Base-by-base conservation (phyloP, 106 monocot genomes). In the Platanthera zijinensis region DNA sequence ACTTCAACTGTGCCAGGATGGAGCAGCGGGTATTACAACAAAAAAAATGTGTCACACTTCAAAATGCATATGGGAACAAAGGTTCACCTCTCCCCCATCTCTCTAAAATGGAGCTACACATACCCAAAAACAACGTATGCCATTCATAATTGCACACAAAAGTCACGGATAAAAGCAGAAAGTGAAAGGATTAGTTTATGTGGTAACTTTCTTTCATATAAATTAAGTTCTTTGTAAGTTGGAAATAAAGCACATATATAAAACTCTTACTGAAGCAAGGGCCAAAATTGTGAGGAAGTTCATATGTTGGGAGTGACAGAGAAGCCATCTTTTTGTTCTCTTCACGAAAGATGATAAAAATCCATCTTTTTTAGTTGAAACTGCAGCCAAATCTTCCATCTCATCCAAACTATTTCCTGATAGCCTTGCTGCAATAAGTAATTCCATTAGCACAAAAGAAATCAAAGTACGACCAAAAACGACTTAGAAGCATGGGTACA, bases 201-300 rank as follows among this genome's bases (percentile, higher is more conserved):
- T 39, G 39, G 39, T 39, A 39, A 39, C 2, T 39, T 39, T 39
- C 39, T 39, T 39, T 39, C 2, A 39, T 39, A 39, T 39, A 39
- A 1, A 39, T 39, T 39, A 39, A 39, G 39, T 39, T 39, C 39
- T 39, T n/a, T 21, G 59, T 8, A 61, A 19, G 7, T 8, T 32
- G 30, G 32, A 32, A 66, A 32, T 30, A 66, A 66, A 66, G 11
- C 66, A 25, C 66, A 8, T 66, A 66, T 25, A 66, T 30, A 63
- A 11, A 66, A 30, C 25, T 9, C 87, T 86, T 71, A 97, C 96
- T 64, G 96, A 93, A 80, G 96, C 96, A 86, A 97, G 96, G 28
- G 88, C 69, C 49, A 97, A 83, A 80, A 97, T 89, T 1, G 87
- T 86, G 56, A 86, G 79, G 74, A 91, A 93, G 77, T 89, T 93